phyloP scores from a whole-genome alignment of 805 yeast genomes.

The Clavispora phyllophila region DNA sequence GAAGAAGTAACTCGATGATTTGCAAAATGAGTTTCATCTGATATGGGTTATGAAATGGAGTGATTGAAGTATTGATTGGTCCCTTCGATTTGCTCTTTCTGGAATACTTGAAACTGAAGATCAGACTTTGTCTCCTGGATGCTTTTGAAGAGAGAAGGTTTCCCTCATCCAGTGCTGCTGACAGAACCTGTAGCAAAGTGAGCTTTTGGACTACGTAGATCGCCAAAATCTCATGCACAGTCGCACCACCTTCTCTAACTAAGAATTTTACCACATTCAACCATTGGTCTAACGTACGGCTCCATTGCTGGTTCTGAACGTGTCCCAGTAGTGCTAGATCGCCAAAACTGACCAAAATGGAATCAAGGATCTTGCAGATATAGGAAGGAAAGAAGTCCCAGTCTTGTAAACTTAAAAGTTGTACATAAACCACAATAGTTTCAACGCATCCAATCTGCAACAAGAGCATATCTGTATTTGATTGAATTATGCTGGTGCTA shows the following conservation, averaged over 20 bases:
- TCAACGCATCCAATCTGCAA: slow-evolving; percentile 30
- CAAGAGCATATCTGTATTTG: slow-evolving; percentile 17
- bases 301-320: slow-evolving; percentile 31
- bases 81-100: slow-evolving; percentile 17
- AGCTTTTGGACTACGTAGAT: slow-evolving; percentile 27
- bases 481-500: slow-evolving; percentile 20
- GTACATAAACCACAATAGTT: slow-evolving; percentile 31
- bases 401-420: slow-evolving; percentile 37
- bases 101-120: slow-evolving; percentile 23
- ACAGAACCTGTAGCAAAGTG: slow-evolving; percentile 8
- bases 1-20: slow-evolving; percentile 27
- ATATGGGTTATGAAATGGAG: slow-evolving; percentile 30
- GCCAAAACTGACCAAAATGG: slow-evolving; percentile 26
- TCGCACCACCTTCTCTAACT: slow-evolving; percentile 33
- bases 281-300: slow-evolving; percentile 26
- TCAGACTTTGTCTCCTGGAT: slow-evolving; percentile 18
- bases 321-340: slow-evolving; percentile 20
- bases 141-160: background rate
- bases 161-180: slow-evolving; percentile 7
- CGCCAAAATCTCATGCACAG: slow-evolving; percentile 32
- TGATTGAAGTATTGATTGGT: slow-evolving; percentile 13
- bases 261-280: slow-evolving; percentile 23
- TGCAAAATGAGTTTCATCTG: slow-evolving; percentile 28
- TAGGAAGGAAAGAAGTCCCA: slow-evolving; percentile 30
- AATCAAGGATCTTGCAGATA: slow-evolving; percentile 24